Evolutionary conservation across 306 rosid genomes (phyloP), one percentile per base, ranked within the genome.

Genomic region (Vigna reflexopilosa): DNA sequence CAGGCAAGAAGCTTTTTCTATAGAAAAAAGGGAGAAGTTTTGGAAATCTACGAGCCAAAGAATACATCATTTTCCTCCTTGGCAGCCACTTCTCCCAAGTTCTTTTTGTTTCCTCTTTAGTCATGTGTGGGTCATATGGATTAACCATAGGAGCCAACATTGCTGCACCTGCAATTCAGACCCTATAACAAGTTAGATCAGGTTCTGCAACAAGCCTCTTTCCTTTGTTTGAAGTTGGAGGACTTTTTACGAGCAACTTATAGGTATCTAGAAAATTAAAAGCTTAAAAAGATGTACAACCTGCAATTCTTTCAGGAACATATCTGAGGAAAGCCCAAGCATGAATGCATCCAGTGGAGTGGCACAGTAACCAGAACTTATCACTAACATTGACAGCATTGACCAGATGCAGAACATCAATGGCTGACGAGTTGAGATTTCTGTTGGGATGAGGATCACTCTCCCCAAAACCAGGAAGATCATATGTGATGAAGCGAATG

Each of bases 391-490:
- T 92, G 74, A 91, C 78, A 40, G 93, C 90, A 80, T 86, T 81
- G 63, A 88, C 93, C 62, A 95, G 87, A 80, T 84, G 79, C 48
- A 92, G 76, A 85, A 95, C 81, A 87, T 95, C 99, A 72, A 84
- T 83, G 56, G 98, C 97, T 6, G 99, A 95, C 49, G 99, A 85
- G 76, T 89, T 92, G 67, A 91, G 91, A 83, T 83, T 88, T 72
- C 99, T 87, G 73, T 55, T 77, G 55, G 93, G 96, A 85, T 93
- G 93, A 81, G 98, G 98, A 81, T 91, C 96, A 73, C 99, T 95
- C 85, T 95, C 99, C 85, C 99, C 99, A 87, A 93, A 95, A 80
- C 98, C 99, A 66, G 99, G 97, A 87, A 95, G 99, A 85, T 95
- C 99, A 67, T 91, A 95, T 5, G 98, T 84, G 75, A 95, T 80